Base-by-base conservation (phyloP, 1,284 basidiomycete genomes). In the Sanghuangporus weigelae region DNA sequence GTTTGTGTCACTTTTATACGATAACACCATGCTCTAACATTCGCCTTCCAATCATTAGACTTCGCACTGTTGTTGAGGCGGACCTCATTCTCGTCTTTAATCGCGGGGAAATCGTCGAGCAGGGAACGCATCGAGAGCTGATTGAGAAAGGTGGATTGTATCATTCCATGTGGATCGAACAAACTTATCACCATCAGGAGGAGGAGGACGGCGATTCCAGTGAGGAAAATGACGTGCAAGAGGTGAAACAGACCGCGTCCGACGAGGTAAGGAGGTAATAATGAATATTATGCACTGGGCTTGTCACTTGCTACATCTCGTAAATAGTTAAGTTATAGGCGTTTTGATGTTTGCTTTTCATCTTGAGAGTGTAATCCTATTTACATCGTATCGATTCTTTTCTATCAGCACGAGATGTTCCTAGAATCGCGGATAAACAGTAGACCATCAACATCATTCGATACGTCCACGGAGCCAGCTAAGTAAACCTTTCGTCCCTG, bases 31-130 rank as follows among this genome's bases (percentile, higher is more conserved):
- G 62, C 11, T 44, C 8, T 51, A 44, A 35, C 53, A 26, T 11
- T 21, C 26, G 26, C n/a, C 14, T 35, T 53, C 44, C 58, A 23
- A 26, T 8, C 36, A 35, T n/a, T 73, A 86, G 94, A 50, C 76
- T 98, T 50, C 84, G 93, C 38, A 98, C 96, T 0, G 87, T 98
- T 36, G 88, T 94, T 40, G 94, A 97, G 75, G 85, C 94, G 87
- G 95, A 98, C 72, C 74, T 94, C 14, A 96, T 97, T 73, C 91
- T 97, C 59, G 95, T 97, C 10, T 81, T 97, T 51, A 87, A 85
- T 71, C 90, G 95, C 21, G 95, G 95, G 0, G 76, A 83, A 62
- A 92, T 97, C 2, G 87, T 88, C 14, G 95, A 98, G 72, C 86
- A 96, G 73, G 95, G 95, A n/a, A 93, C 90, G 0, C 95, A 97